Evolutionary conservation across 805 yeast genomes (phyloP), one percentile per base, ranked within the genome.

Genomic region (Candida corydali): DNA sequence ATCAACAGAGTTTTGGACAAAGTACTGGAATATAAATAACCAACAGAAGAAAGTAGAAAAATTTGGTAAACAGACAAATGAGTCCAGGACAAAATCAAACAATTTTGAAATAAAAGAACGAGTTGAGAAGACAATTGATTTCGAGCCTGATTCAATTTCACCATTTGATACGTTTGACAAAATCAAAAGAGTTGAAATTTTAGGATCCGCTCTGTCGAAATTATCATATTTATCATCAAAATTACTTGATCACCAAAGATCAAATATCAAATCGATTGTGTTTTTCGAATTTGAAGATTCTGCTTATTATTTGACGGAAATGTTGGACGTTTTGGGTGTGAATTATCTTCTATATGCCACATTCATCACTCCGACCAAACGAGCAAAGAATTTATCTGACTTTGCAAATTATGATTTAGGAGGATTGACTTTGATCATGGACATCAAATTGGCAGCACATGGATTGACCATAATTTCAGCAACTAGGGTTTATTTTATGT

Each of bases 211-310:
- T 0, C 81, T 87, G 0, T 59, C 80, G 0, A 82, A 82, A 46
- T 54, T 82, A 11, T 75, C 86, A 4, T 82, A 82, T 43, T 55
- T 82, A 40, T 66, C 76, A 0, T 62, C 80, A 11, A 61, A 76
- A 40, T 46, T 80, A 7, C 50, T 78, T 18, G 80, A 77, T 34
- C 75, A 80, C 47, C 76, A 76, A 42, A 40, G 45, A 8, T 37
- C 51, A 7, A 63, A 66, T 3, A 50, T 74, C 35, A 78, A 82
- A 51, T 72, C 82, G 11, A 63, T 82, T 18, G 77, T 82, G 0
- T 82, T 82, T 51, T 82, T 76, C 50, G 87, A 82, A 43, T 79
- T 76, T 54, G 86, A 80, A 51, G 86, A 82, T 44, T 70, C 78
- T 32, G 88, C 87, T 0, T 81, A 76, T 49, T 80, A 78, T 50